Conservation (phyloP, 768 basidiomycete species). For the Naganishia friedmannii region DNA sequence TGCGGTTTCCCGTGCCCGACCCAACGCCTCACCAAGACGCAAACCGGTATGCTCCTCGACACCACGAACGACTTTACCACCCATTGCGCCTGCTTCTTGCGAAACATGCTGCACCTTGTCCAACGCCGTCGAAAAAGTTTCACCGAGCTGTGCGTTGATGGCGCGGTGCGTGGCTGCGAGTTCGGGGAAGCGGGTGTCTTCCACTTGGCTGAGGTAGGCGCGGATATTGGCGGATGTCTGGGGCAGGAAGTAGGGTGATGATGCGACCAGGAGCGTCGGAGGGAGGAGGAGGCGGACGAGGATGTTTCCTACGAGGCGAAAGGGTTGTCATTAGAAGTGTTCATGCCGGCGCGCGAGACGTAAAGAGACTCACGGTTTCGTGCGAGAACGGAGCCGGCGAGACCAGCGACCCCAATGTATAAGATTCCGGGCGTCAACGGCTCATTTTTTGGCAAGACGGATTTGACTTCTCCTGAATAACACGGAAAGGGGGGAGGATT, state of each 20-base stretch:
- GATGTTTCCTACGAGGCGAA: conserved; percentile 53
- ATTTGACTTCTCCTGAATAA: conserved; percentile 70
- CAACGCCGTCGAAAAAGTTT: conserved; percentile 53
- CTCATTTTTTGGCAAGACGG: conserved; percentile 75
- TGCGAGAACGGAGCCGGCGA: conserved; percentile 81
- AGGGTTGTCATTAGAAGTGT: background rate
- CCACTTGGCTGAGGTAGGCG: conserved; percentile 65
- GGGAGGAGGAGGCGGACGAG: conserved; percentile 71
- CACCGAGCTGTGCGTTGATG: conserved; percentile 38
- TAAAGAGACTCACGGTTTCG: conserved; percentile 60
- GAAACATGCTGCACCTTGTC: conserved; percentile 58
- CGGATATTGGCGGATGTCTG: conserved; percentile 70
- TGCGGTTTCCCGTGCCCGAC: conserved; percentile 51
- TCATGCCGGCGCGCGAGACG: background rate
- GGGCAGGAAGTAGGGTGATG: conserved; percentile 82
- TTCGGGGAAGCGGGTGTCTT: conserved; percentile 67
- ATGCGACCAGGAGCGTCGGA: conserved; percentile 67
- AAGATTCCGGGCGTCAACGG: conserved; percentile 81
- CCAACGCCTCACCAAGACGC: conserved; percentile 64
- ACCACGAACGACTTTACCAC: conserved; percentile 57
- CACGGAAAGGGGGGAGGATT: background rate
- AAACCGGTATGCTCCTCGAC: conserved; percentile 71
- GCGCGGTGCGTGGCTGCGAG: conserved; percentile 64
- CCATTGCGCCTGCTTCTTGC: conserved; percentile 47
- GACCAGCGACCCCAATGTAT: conserved; percentile 82